phyloP scores from a whole-genome alignment of 2,329 filamentous ascomycete genomes.

The Fusarium beomiforme region DNA sequence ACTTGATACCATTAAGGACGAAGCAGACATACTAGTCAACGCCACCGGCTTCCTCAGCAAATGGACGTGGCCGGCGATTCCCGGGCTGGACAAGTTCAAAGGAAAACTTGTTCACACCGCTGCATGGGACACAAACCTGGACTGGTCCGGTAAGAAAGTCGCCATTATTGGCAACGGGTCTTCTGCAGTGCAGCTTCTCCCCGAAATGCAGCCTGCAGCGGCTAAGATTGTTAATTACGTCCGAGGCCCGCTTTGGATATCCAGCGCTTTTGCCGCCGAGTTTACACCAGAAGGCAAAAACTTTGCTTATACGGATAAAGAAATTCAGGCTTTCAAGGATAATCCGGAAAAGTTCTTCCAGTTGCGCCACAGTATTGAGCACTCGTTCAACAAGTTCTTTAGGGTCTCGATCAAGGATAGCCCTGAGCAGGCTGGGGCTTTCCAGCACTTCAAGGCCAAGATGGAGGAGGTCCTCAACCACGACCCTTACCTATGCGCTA shows the following conservation, averaged over 20 bases:
- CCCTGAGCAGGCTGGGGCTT: neutral
- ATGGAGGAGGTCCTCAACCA: neutral
- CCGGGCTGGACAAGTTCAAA: neutral
- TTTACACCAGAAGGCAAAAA: neutral
- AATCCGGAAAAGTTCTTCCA: neutral
- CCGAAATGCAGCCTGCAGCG: neutral
- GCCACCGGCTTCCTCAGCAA: neutral
- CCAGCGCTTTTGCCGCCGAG: neutral
- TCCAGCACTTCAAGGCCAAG: neutral
- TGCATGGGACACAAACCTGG: neutral
- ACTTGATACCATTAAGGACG: fast-evolving
- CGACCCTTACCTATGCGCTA: neutral
- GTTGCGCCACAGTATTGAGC: neutral
- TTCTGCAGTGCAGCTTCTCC: neutral
- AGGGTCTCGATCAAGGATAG: neutral
- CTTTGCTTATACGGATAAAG: neutral
- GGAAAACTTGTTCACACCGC: neutral
- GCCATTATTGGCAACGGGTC: neutral
- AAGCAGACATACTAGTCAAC: neutral
- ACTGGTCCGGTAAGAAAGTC: neutral
- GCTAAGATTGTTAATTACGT: neutral
- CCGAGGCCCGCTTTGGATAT: neutral
- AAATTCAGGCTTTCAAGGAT: neutral
- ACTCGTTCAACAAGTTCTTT: neutral
- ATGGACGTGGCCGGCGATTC: neutral